Percentiles rank a stretch among this genome's conserved stretches.
Conservation (phyloP, 805 yeast species). For the Wickerhamomyces subpelliculosus region DNA sequence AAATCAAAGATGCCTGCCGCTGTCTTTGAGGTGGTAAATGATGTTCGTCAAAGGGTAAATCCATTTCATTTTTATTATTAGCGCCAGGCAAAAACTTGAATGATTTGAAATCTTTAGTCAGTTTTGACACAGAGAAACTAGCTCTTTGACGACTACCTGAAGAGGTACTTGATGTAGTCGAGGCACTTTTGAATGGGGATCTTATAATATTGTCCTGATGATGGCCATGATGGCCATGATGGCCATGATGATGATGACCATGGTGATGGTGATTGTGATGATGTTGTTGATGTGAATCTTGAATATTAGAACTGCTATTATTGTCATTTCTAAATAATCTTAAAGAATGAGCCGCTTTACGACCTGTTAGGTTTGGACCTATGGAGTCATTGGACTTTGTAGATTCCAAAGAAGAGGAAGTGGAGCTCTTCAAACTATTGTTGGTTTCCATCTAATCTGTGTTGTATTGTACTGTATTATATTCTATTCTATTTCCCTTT, state of each 20-base stretch:
- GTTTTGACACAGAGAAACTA: neutral
- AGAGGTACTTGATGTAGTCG: too few relatives aligned
- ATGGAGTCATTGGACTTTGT: neutral
- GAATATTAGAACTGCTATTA: neutral
- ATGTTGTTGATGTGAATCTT: neutral
- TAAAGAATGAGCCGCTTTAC: constrained; percentile 53
- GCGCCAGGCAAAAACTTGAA: neutral
- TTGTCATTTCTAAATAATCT: constrained; percentile 41
- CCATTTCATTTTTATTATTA: neutral
- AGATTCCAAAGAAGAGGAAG: constrained; percentile 1
- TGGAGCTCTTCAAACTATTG: neutral
- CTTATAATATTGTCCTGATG: too few relatives aligned
- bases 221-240: too few relatives aligned
- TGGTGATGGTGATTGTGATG: neutral
- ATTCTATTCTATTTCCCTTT: neutral
- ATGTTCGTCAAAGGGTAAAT: neutral
- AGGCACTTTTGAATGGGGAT: too few relatives aligned
- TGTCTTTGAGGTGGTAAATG: neutral
- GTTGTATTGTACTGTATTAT: neutral
- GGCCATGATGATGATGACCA: too few relatives aligned
- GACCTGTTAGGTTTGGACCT: constrained; percentile 31
- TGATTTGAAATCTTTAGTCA: neutral
- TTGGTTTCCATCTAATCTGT: neutral
- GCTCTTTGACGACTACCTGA: too few relatives aligned
- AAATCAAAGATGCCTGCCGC: neutral